Evolutionary conservation across 768 basidiomycete genomes (phyloP).

Genomic region (Daedaleopsis nitida): DNA sequence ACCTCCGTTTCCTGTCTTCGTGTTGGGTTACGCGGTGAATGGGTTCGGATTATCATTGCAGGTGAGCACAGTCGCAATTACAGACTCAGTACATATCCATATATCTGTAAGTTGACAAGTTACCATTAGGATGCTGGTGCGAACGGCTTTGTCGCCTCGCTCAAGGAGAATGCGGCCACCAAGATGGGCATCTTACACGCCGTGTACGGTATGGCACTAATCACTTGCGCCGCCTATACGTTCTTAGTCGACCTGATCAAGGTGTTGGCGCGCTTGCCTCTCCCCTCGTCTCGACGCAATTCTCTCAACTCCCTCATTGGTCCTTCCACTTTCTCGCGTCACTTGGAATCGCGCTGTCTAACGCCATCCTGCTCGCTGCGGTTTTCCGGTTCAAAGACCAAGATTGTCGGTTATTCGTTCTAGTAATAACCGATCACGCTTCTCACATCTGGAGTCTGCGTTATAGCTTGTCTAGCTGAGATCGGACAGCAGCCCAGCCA

Average conservation of each 20-base stretch:
- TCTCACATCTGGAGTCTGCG: neutral
- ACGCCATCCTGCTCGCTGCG: conserved; percentile 48
- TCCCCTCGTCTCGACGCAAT: conserved; percentile 82
- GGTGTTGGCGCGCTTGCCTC: conserved; percentile 67
- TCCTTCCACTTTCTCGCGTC: conserved; percentile 78
- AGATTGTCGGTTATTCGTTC: conserved; percentile 56
- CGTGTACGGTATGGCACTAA: conserved; percentile 49
- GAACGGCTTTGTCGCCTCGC: conserved; percentile 65
- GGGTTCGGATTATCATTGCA: conserved; percentile 54
- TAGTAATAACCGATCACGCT: neutral
- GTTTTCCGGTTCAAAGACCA: conserved; percentile 74
- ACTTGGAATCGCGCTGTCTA: conserved; percentile 63
- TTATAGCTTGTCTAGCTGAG: conserved; percentile 51
- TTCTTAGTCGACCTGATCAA: conserved; percentile 24
- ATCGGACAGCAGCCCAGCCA: conserved; percentile 52
- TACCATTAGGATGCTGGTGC: conserved; percentile 63
- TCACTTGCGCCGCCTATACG: neutral
- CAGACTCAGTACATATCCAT: too few species aligned
- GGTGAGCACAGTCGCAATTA: conserved; percentile 25
- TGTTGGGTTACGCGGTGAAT: conserved; percentile 46
- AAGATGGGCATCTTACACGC: conserved; percentile 77
- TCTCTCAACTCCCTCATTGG: conserved; percentile 66
- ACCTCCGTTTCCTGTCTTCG: conserved; percentile 66
- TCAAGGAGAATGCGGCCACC: conserved; percentile 53
- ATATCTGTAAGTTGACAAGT: neutral